Conservation (phyloP, 208 protist genomes). For the Blastocrithidia nonstop region DNA sequence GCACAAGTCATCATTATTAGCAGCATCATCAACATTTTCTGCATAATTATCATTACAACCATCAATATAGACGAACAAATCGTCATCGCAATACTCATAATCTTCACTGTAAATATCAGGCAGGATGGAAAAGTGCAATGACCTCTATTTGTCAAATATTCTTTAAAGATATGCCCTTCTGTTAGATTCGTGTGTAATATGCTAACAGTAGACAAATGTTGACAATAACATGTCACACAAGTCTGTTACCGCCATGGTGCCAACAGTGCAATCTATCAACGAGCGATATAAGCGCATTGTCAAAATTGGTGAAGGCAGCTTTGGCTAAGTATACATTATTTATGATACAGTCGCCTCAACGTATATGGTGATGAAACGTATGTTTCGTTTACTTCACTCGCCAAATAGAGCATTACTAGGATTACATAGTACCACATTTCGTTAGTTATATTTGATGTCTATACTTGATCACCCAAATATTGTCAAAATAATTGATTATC, state of each 20-base stretch:
- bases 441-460: conserved; percentile 55
- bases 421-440: conserved; percentile 56
- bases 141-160: too few species aligned
- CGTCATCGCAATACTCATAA: too few species aligned
- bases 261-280: conserved; percentile 12
- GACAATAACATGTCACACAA: neutral
- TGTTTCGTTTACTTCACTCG: conserved; percentile 41
- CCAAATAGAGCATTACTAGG: conserved; percentile 21
- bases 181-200: too few species aligned
- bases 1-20: too few species aligned
- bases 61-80: too few species aligned
- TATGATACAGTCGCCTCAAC: conserved; percentile 46
- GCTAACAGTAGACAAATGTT: neutral
- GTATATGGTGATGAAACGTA: conserved; percentile 77
- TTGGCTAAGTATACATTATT: conserved; percentile 75
- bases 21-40: too few species aligned
- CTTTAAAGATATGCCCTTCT: too few species aligned
- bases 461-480: conserved; percentile 64
- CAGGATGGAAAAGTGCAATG: too few species aligned
- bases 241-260: too few species aligned
- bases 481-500: conserved; percentile 40
- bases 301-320: conserved; percentile 77
- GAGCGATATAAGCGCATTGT: conserved; percentile 39
- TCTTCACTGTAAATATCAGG: too few species aligned
- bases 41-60: too few species aligned